Conservation (phyloP, 257 asterid genomes). For the Solanum lignicaule region DNA sequence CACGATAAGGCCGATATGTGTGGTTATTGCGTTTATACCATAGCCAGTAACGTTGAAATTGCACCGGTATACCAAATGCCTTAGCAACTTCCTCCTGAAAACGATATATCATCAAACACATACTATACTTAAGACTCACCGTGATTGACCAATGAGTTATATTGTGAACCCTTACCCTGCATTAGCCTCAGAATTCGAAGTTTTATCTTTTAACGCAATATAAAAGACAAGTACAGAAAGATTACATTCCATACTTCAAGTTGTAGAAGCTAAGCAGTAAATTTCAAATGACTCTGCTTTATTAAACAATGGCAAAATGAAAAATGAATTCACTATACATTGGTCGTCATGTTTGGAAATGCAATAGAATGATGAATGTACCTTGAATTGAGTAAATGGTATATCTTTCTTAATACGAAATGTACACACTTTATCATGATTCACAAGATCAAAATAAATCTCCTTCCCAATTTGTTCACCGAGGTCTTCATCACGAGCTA, state of each 20-base stretch:
- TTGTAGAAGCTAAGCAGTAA: neutral
- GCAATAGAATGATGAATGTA: constrained; percentile 9
- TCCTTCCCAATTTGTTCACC: constrained; percentile 63
- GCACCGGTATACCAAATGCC: constrained; percentile 64
- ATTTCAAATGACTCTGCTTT: neutral
- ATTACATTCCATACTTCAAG: neutral
- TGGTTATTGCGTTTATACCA: constrained; percentile 86
- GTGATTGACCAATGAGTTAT: neutral
- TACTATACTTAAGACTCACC: neutral
- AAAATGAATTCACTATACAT: neutral
- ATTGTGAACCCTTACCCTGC: neutral
- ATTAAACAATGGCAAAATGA: neutral
- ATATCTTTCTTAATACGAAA: constrained; percentile 66
- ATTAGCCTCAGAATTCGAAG: neutral
- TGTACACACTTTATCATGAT: constrained; percentile 64
- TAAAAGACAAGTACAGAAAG: neutral
- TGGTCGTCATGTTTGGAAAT: neutral
- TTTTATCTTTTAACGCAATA: neutral
- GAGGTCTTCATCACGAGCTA: constrained; percentile 75
- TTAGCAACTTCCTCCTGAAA: constrained; percentile 76
- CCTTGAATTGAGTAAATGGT: constrained; percentile 63
- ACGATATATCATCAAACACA: neutral
- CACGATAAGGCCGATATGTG: constrained; percentile 71
- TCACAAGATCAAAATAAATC: constrained; percentile 77
- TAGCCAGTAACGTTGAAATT: constrained; percentile 71